phyloP scores from a whole-genome alignment of 495 filamentous ascomycete species.

The Astrothelium subdiscretum region DNA sequence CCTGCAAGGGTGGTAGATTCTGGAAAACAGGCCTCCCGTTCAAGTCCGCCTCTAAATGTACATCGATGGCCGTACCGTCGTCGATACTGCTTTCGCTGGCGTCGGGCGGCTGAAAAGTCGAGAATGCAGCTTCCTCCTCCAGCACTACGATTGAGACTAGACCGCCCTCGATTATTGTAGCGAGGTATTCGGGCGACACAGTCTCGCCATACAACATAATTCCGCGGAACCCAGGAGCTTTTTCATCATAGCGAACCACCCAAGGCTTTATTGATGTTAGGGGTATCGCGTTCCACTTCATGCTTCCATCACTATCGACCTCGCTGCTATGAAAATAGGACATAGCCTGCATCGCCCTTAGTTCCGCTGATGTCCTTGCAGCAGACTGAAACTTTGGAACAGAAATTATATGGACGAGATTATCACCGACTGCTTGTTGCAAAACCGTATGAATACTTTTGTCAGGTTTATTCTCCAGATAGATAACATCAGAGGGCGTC shows the following conservation, averaged over 20 bases:
- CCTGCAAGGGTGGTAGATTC: not conserved
- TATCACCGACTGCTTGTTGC: constrained; percentile 5
- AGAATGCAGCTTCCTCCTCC: constrained; percentile 26
- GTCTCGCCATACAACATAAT: constrained; percentile 43
- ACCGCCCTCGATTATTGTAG: constrained; percentile 44
- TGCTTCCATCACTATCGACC: constrained; percentile 28
- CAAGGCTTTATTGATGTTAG: constrained; percentile 40
- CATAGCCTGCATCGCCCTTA: constrained; percentile 68
- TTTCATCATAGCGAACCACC: constrained; percentile 44
- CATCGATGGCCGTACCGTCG: not conserved
- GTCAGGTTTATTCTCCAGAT: constrained; percentile 63
- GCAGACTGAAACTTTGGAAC: constrained; percentile 6
- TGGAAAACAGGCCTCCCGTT: not conserved
- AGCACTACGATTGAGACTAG: constrained; percentile 46
- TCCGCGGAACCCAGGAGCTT: constrained; percentile 38
- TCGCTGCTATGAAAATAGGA: constrained; percentile 50
- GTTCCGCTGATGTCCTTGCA: constrained; percentile 51
- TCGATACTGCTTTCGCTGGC: not conserved
- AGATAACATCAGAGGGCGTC: constrained; percentile 56
- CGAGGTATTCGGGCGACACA: constrained; percentile 35
- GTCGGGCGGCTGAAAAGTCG: not conserved
- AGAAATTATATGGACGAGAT: not conserved
- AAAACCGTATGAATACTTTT: constrained; percentile 51
- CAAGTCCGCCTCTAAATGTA: not conserved
- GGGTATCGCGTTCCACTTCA: constrained; percentile 39